These are phyloP conservation scores for Trichophyton rubrum DNA, from an alignment of 2,329 filamentous ascomycete genomes.

Conservation along the genomic window DNA sequence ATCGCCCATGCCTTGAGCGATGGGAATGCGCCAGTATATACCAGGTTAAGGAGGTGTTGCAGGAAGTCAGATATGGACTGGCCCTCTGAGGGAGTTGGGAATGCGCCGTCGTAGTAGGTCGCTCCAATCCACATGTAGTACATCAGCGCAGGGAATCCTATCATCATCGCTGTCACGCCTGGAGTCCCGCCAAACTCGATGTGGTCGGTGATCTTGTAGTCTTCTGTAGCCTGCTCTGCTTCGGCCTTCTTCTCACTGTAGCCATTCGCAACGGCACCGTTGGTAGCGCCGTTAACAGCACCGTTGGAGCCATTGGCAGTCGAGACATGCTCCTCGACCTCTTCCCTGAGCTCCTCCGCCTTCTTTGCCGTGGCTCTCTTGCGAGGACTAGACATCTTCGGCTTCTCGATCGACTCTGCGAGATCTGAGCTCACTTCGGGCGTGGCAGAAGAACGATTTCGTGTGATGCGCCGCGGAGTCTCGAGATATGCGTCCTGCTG, in stretches of 20 bases:
- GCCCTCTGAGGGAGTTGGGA: slow-evolving; percentile 54
- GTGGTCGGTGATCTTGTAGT: slow-evolving; percentile 36
- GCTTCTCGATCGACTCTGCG: slow-evolving; percentile 10
- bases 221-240: slow-evolving; percentile 5
- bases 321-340: slow-evolving; percentile 12
- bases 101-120: slow-evolving; percentile 76
- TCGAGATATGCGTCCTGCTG: slow-evolving; percentile 41
- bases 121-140: slow-evolving; percentile 99
- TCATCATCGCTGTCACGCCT: slow-evolving; percentile 77
- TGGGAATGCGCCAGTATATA: slow-evolving; percentile 77
- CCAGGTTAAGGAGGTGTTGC: slow-evolving; percentile 55
- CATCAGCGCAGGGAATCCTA: slow-evolving; percentile 87
- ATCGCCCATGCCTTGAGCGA: slow-evolving; percentile 72
- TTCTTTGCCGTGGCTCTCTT: slow-evolving; percentile 11
- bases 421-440: slow-evolving; percentile 19
- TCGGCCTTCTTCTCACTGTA: background rate
- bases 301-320: too few relatives aligned
- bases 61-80: slow-evolving; percentile 61
- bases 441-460: slow-evolving; percentile 29
- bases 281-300: slow-evolving; percentile 18
- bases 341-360: background rate
- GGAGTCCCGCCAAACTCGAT: slow-evolving; percentile 77
- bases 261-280: background rate
- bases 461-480: slow-evolving; percentile 36
- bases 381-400: slow-evolving; percentile 10